These are phyloP conservation scores for Aegle marmelos DNA, from an alignment of 345 rosid genomes.

Conservation along the genomic window DNA sequence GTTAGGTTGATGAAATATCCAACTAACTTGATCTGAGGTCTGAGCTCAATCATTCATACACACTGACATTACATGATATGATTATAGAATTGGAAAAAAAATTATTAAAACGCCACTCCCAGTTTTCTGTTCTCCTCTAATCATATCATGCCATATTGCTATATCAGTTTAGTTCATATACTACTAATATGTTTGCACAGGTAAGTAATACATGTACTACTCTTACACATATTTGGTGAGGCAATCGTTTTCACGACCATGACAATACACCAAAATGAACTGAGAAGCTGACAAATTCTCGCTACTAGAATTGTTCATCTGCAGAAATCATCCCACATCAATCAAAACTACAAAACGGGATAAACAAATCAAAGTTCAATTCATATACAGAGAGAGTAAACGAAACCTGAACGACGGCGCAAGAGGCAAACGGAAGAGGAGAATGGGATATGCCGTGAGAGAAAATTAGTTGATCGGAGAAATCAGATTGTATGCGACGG, in stretches of 20 bases:
- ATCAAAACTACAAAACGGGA: neutral
- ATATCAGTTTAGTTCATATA: too few relatives aligned
- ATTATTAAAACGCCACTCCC: neutral
- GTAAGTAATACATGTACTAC: neutral
- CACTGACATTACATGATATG: neutral
- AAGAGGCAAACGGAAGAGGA: slow-evolving; percentile 66
- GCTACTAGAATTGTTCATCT: slow-evolving; percentile 44
- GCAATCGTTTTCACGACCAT: slow-evolving; percentile 40
- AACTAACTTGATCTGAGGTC: neutral
- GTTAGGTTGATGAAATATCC: neutral
- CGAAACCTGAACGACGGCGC: slow-evolving; percentile 71
- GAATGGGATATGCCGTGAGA: slow-evolving; percentile 68
- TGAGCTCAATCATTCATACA: too few relatives aligned
- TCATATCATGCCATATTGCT: too few relatives aligned
- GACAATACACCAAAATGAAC: slow-evolving; percentile 56
- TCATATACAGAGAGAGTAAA: neutral
- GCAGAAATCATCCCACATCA: slow-evolving; percentile 20
- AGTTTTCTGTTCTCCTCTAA: neutral
- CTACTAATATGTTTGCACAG: neutral
- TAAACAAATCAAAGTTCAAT: slow-evolving; percentile 7
- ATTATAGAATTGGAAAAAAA: neutral
- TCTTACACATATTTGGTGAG: slow-evolving; percentile 57
- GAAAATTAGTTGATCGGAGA: slow-evolving; percentile 56
- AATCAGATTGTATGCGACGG: slow-evolving; percentile 61
- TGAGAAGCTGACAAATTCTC: slow-evolving; percentile 46